A percentile compares a stretch with the other conserved stretches of the same genome.
These are phyloP conservation scores for Podosphaera xanthii DNA, from an alignment of 2,329 filamentous ascomycete species.

Conservation along the genomic window DNA sequence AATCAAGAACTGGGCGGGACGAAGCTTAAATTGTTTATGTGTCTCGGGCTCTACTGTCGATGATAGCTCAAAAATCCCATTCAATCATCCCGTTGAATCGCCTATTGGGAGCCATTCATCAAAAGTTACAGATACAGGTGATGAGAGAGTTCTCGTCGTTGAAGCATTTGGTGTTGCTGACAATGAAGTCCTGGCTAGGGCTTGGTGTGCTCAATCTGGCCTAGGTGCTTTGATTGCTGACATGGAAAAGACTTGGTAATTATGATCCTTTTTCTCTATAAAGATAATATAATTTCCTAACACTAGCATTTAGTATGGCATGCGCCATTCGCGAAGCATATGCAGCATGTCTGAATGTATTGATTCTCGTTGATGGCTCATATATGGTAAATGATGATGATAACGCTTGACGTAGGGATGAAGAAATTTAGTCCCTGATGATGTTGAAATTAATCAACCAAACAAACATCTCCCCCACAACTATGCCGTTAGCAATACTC, in stretches of 20 bases:
- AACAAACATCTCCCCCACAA: too few species aligned
- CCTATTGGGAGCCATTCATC: background rate
- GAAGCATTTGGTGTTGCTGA: constrained; percentile 52
- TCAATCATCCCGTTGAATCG: background rate
- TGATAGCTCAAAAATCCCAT: background rate
- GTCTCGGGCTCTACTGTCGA: background rate
- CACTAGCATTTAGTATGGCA: constrained; percentile 24
- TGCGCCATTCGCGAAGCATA: constrained; percentile 57
- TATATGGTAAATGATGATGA: background rate
- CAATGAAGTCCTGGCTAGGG: constrained; percentile 53
- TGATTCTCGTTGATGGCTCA: constrained; percentile 37
- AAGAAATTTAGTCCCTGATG: background rate
- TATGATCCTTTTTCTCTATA: constrained; percentile 2
- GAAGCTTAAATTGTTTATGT: background rate
- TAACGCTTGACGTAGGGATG: background rate
- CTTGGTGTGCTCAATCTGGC: constrained; percentile 60
- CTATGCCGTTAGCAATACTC: too few species aligned
- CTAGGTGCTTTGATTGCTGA: constrained; percentile 49
- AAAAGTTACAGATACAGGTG: constrained; percentile 21
- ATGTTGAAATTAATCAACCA: too few species aligned
- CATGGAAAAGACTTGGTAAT: constrained; percentile 35
- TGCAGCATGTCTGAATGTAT: constrained; percentile 47
- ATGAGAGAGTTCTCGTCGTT: constrained; percentile 45
- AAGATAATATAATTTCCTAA: background rate
- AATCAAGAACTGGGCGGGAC: constrained; percentile 36